Conservation (phyloP, 176 grass and related monocot genomes). For the Tillandsia fasciculata region DNA sequence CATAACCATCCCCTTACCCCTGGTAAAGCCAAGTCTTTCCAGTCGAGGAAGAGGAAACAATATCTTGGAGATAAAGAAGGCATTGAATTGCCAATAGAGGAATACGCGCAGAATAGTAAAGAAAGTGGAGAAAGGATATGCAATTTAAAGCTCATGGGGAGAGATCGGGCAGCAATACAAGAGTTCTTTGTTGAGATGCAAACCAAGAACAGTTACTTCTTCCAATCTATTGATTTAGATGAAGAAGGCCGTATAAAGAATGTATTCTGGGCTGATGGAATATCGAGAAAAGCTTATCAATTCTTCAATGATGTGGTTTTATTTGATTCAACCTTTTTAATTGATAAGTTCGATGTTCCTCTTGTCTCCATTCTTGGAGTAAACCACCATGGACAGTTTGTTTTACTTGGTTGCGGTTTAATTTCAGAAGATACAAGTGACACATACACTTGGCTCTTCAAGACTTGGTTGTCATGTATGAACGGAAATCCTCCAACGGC, state of each 20-base stretch:
- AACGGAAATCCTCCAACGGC: conserved; percentile 1
- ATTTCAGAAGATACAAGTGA: conserved; percentile 7
- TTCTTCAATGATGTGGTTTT: conserved; percentile 5
- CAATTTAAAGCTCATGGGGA: neutral
- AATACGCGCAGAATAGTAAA: neutral
- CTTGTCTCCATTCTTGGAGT: conserved; percentile 26
- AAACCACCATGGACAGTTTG: conserved; percentile 31
- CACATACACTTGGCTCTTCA: conserved; percentile 18
- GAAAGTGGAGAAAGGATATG: conserved; percentile 4
- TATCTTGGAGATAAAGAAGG: conserved; percentile 1
- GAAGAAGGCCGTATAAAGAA: conserved; percentile 6
- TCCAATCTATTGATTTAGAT: neutral
- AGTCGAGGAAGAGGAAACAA: conserved; percentile 7
- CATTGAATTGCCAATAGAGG: neutral
- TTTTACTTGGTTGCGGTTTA: conserved; percentile 16
- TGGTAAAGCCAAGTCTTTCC: neutral
- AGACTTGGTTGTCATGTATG: conserved; percentile 17
- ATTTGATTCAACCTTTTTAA: conserved; percentile 7
- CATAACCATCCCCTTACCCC: conserved; percentile 9
- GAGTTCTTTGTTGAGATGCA: conserved; percentile 6
- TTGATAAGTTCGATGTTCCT: conserved; percentile 6
- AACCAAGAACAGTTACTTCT: neutral
- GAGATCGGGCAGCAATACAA: neutral
- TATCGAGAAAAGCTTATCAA: neutral
- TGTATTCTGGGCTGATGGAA: conserved; percentile 9